Conservation (phyloP, 2,329 filamentous ascomycete species). For the Sporothrix phasma region DNA sequence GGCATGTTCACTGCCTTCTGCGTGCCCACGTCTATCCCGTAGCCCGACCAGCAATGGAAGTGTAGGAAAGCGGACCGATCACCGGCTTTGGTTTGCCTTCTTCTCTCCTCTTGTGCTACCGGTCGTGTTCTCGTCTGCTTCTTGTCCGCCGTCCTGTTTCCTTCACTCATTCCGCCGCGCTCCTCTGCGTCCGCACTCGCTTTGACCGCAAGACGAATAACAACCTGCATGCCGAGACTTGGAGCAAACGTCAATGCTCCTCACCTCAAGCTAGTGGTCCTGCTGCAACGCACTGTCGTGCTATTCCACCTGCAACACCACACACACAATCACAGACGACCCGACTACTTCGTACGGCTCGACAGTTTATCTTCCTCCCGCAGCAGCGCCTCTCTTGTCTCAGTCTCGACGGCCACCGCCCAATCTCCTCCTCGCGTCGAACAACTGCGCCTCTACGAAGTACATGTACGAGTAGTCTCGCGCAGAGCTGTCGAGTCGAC, state of each 20-base stretch:
- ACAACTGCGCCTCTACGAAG: neutral
- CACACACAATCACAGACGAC: neutral
- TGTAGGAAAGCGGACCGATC: neutral
- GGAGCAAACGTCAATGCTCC: neutral
- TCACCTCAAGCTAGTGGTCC: neutral
- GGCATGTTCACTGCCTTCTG: neutral
- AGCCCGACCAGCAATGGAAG: neutral
- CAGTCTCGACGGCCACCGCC: neutral
- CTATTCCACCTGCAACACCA: constrained; percentile 1
- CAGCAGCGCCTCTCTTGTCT: neutral
- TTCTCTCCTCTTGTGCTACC: neutral
- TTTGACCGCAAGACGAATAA: constrained; percentile 1
- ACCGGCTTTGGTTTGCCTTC: neutral
- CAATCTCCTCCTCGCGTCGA: constrained; percentile 2
- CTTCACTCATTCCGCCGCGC: neutral
- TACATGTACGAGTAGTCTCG: too few relatives aligned
- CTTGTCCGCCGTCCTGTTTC: neutral
- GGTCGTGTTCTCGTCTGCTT: neutral
- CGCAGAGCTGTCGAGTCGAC: constrained; percentile 1
- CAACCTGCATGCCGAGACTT: neutral
- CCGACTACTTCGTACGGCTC: neutral
- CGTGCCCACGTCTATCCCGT: neutral
- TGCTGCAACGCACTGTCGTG: constrained; percentile 5
- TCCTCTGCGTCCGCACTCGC: neutral
- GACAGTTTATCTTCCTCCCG: neutral